Conservation (phyloP, 2,329 filamentous ascomycete species). For the Whalleya microplaca region DNA sequence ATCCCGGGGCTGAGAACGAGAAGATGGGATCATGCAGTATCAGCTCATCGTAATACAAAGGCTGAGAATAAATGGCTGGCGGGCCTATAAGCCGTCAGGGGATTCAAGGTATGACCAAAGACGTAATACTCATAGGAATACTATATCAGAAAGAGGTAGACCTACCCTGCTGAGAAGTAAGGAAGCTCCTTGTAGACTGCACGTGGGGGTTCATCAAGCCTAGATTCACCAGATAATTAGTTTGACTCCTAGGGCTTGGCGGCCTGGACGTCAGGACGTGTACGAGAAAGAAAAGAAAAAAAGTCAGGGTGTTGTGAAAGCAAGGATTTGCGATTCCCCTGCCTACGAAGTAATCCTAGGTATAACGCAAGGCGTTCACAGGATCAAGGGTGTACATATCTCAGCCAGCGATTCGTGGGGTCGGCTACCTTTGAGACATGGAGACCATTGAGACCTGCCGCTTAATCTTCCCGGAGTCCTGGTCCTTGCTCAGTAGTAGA, state of each 20-base stretch:
- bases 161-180: background rate
- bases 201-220: conserved; percentile 15
- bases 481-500: conserved; percentile 11
- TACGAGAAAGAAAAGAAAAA: conserved; percentile 10
- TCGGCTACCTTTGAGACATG: conserved; percentile 20
- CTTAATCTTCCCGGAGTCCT: conserved; percentile 21
- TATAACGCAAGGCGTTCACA: conserved; percentile 8
- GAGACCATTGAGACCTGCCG: conserved; percentile 5
- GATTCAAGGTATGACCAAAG: too few species aligned
- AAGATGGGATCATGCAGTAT: background rate
- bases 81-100: background rate
- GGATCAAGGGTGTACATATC: conserved; percentile 1
- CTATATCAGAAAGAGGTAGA: background rate
- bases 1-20: conserved; percentile 3
- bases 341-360: background rate
- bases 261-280: background rate
- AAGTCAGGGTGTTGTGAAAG: conserved; percentile 1
- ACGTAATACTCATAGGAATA: too few species aligned
- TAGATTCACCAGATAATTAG: conserved; percentile 9
- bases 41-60: background rate
- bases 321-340: background rate
- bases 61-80: background rate
- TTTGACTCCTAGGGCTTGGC: background rate
- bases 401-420: conserved; percentile 17
- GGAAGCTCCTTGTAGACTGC: background rate